A percentile compares a stretch with the other conserved stretches of the same genome.
Evolutionary conservation across 106 monocot species (phyloP).

Genomic region (Dendrobium chrysotoxum): DNA sequence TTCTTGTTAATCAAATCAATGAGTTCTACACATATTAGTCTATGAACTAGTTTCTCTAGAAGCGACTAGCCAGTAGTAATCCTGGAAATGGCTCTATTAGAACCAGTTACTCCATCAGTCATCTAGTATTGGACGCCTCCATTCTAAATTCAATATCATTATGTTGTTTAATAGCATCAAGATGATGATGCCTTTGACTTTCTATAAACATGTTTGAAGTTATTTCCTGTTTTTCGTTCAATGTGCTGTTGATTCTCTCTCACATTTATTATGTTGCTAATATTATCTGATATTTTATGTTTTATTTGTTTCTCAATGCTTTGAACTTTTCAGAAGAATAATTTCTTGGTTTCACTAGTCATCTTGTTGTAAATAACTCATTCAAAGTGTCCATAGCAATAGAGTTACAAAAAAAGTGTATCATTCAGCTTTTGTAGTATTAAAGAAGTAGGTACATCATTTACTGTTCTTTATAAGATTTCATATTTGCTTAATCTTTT

Average conservation of each 20-base stretch:
- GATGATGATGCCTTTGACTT: too few relatives aligned
- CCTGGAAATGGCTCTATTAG: too few relatives aligned
- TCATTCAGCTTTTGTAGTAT: not conserved
- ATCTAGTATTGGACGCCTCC: too few relatives aligned
- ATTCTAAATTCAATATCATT: not conserved
- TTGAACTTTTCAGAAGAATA: not conserved
- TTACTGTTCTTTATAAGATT: not conserved
- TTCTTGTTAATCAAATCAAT: not conserved
- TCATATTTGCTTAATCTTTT: not conserved
- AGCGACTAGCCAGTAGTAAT: too few relatives aligned
- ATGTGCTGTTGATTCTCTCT: too few relatives aligned
- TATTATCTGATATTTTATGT: too few relatives aligned
- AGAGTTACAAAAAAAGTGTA: not conserved
- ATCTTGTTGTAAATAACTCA: not conserved
- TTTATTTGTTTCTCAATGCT: not conserved
- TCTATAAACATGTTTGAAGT: too few relatives aligned
- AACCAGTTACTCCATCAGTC: too few relatives aligned
- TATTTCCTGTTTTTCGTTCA: too few relatives aligned
- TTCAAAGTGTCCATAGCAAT: not conserved
- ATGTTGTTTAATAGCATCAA: not conserved
- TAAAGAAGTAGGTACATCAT: not conserved
- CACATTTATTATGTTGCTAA: too few relatives aligned
- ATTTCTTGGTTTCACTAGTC: not conserved
- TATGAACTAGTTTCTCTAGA: not conserved
- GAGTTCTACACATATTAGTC: not conserved